Conservation (phyloP, 176 grass and related monocot genomes). For the Lolium rigidum region DNA sequence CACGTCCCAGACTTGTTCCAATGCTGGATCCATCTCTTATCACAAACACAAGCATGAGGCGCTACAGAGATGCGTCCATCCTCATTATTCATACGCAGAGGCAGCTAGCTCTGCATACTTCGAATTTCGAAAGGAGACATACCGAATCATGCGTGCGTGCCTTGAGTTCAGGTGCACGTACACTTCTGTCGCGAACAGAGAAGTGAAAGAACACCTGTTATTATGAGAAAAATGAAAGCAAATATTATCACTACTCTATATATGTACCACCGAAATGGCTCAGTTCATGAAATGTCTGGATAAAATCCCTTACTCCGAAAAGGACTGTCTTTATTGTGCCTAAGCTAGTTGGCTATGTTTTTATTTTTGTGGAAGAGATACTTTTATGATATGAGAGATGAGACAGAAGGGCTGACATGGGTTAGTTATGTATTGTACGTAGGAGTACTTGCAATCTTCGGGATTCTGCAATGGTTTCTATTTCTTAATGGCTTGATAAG, state of each 20-base stretch:
- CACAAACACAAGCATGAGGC: slow-evolving; percentile 20
- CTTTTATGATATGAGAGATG: background rate
- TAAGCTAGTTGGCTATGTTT: background rate
- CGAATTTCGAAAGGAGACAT: slow-evolving; percentile 28
- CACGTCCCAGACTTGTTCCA: background rate
- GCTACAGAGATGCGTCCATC: background rate
- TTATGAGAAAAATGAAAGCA: no score
- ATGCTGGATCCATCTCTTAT: slow-evolving; percentile 1
- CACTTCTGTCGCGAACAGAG: no score
- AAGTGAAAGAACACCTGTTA: no score
- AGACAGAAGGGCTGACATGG: background rate
- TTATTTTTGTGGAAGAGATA: background rate
- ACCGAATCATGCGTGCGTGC: slow-evolving; percentile 8
- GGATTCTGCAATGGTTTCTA: background rate
- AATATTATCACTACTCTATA: no score
- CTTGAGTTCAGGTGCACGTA: background rate
- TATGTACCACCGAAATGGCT: no score
- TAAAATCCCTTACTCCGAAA: no score
- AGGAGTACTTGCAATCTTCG: background rate
- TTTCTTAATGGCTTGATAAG: background rate
- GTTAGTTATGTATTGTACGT: background rate
- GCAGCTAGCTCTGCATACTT: background rate
- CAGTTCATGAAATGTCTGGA: no score
- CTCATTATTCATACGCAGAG: background rate
- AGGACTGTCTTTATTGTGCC: background rate